Conservation (phyloP, 2,329 filamentous ascomycete genomes). For the Aspergillus texensis region DNA sequence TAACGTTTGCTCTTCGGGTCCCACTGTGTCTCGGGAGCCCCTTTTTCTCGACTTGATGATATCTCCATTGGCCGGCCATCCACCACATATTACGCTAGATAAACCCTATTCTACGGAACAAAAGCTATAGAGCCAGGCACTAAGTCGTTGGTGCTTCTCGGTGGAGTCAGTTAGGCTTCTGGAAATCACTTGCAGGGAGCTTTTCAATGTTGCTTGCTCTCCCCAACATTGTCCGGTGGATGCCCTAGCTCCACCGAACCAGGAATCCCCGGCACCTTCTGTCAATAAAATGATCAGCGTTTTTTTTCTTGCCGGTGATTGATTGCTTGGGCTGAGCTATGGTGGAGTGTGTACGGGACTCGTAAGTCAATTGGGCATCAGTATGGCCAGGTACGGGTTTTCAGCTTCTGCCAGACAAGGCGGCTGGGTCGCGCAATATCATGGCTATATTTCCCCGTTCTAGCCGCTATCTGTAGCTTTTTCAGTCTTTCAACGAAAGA, state of each 20-base stretch:
- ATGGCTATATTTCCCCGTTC: neutral
- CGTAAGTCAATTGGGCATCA: conserved; percentile 1
- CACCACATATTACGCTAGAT: neutral
- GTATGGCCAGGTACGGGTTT: neutral
- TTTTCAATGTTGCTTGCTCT: neutral
- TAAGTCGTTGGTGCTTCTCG: neutral
- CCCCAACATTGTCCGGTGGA: neutral
- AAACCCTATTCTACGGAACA: neutral
- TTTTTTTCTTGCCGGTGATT: neutral
- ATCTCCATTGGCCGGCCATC: neutral
- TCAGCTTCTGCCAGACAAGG: neutral
- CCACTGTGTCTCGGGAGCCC: neutral
- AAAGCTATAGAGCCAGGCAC: neutral
- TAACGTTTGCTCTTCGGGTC: neutral
- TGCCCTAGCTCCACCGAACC: neutral
- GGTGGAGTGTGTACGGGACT: neutral
- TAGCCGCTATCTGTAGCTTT: neutral
- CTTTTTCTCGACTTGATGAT: neutral
- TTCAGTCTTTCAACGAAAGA: neutral
- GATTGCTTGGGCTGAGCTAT: neutral
- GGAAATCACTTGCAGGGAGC: neutral
- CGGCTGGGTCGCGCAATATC: neutral
- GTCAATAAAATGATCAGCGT: neutral
- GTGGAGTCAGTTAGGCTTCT: neutral
- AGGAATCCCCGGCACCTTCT: neutral